These are phyloP conservation scores for Xerocomus amazonicus DNA, from an alignment of 1,284 basidiomycete genomes.

Conservation along the genomic window DNA sequence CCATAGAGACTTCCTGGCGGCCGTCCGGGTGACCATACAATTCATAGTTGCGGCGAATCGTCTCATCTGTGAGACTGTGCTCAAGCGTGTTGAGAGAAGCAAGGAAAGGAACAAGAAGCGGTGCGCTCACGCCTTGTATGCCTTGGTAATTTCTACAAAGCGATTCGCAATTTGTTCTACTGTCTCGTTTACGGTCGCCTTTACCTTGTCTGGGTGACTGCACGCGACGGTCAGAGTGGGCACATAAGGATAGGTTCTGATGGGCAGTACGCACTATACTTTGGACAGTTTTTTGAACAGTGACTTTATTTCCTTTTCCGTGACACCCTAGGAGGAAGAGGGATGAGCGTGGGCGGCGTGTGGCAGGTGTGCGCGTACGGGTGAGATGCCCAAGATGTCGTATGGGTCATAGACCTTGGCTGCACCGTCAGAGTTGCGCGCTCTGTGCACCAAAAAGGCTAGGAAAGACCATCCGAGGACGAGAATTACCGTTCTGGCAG, in stretches of 20 bases:
- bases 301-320: constrained; percentile 93
- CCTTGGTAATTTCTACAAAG: constrained; percentile 95
- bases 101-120: neutral
- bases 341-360: neutral
- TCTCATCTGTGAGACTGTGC: constrained; percentile 84
- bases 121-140: constrained; percentile 83
- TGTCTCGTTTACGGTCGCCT: constrained; percentile 79
- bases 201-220: constrained; percentile 97
- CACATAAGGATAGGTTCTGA: neutral
- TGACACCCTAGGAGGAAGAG: constrained; percentile 43
- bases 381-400: constrained; percentile 82
- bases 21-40: constrained; percentile 97
- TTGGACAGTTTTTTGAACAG: constrained; percentile 95
- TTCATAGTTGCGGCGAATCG: constrained; percentile 88
- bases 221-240: constrained; percentile 6
- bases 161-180: constrained; percentile 84
- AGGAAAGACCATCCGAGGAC: constrained; percentile 75
- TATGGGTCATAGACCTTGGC: constrained; percentile 88
- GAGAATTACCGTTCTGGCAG: constrained; percentile 52
- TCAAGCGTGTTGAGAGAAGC: neutral
- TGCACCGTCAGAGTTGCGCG: constrained; percentile 53
- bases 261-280: constrained; percentile 61
- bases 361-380: constrained; percentile 39
- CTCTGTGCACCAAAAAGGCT: constrained; percentile 65
- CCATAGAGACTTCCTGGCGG: constrained; percentile 91